Evolutionary conservation across 2,329 filamentous ascomycete species (phyloP).

Genomic region (Sordariomycetes sp.): DNA sequence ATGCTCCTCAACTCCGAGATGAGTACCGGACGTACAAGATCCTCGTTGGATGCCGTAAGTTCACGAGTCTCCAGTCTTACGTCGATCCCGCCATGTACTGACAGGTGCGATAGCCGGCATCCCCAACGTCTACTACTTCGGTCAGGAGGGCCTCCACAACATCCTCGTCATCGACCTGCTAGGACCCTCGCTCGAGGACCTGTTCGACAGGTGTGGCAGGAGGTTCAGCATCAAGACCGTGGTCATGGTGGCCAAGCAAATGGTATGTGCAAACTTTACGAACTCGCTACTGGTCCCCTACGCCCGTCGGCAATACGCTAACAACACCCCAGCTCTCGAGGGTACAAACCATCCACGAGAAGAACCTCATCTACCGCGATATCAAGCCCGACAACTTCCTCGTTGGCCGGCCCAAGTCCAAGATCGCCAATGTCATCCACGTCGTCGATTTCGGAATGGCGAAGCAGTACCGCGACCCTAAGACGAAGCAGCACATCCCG

Average conservation of each 20-base stretch:
- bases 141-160: slow-evolving; percentile 96
- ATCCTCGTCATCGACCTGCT: slow-evolving; percentile 96
- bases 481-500: slow-evolving; percentile 98
- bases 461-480: slow-evolving; percentile 97
- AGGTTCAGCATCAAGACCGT: slow-evolving; percentile 96
- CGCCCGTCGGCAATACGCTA: not conserved
- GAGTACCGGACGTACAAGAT: slow-evolving; percentile 99
- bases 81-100: slow-evolving; percentile 8
- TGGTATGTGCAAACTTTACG: slow-evolving; percentile 46
- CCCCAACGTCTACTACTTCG: slow-evolving; percentile 99
- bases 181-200: slow-evolving; percentile 86
- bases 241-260: slow-evolving; percentile 98
- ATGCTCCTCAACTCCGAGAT: slow-evolving; percentile 93
- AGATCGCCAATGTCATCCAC: slow-evolving; percentile 95
- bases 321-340: slow-evolving; percentile 57
- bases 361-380: slow-evolving; percentile 97
- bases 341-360: slow-evolving; percentile 91
- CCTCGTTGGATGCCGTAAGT: slow-evolving; percentile 95
- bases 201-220: slow-evolving; percentile 94
- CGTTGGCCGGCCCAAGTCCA: slow-evolving; percentile 83
- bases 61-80: not conserved
- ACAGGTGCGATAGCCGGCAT: slow-evolving; percentile 62
- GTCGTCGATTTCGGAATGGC: slow-evolving; percentile 99
- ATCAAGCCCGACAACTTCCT: slow-evolving; percentile 99
- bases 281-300: not conserved